phyloP scores from a whole-genome alignment of 2,329 filamentous ascomycete species.

The Ophiosphaerella narmari region DNA sequence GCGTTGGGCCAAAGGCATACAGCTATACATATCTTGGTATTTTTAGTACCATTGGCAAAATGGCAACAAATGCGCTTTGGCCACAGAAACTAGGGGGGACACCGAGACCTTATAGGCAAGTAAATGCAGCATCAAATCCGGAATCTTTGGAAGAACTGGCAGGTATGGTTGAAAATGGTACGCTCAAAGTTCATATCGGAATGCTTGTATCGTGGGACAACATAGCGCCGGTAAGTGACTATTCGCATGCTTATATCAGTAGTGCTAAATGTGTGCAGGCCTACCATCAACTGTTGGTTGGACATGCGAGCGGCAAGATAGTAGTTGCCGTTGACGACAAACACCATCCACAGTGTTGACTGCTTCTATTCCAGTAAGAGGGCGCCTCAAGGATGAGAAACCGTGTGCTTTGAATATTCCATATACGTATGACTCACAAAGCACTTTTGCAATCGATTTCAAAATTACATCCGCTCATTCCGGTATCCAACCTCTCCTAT shows the following conservation, averaged over 20 bases:
- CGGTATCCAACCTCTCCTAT: too few relatives aligned
- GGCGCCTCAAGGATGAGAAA: too few relatives aligned
- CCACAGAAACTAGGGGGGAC: constrained; percentile 18
- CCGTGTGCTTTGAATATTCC: too few relatives aligned
- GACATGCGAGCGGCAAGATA: constrained; percentile 11
- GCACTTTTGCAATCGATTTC: too few relatives aligned
- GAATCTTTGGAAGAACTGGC: constrained; percentile 11
- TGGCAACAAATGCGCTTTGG: constrained; percentile 20
- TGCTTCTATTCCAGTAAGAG: too few relatives aligned
- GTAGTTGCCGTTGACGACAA: constrained; percentile 1
- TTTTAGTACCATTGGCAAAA: constrained; percentile 8
- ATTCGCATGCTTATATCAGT: neutral
- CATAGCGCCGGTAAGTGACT: constrained; percentile 10
- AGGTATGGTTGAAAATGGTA: constrained; percentile 8
- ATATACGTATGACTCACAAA: too few relatives aligned
- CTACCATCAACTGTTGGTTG: constrained; percentile 4
- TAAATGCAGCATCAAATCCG: constrained; percentile 8
- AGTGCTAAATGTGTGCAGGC: constrained; percentile 5
- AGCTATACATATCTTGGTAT: constrained; percentile 12
- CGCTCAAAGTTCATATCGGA: constrained; percentile 12
- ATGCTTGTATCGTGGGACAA: constrained; percentile 6
- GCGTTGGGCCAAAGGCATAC: constrained; percentile 13
- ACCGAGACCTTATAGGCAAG: constrained; percentile 16
- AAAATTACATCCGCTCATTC: too few relatives aligned
- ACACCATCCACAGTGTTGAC: too few relatives aligned